Conservation (phyloP, 2,329 filamentous ascomycete species). For the Fusarium gaditjirri region DNA sequence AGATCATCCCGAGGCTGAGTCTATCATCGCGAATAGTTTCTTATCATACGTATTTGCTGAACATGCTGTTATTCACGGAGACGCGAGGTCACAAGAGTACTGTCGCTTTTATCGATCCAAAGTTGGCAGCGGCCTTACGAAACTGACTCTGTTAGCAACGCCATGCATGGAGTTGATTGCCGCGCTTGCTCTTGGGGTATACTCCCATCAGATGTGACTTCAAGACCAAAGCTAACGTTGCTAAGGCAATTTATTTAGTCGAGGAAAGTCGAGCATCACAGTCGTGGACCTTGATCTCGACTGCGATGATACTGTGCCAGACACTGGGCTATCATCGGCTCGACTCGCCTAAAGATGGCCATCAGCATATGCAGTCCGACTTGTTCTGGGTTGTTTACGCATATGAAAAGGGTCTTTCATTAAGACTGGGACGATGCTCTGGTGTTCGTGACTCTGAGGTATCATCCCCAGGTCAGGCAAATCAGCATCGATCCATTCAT, state of each 20-base stretch:
- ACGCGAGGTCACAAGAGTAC: slow-evolving; percentile 37
- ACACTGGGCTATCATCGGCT: slow-evolving; percentile 49
- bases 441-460: slow-evolving; percentile 49
- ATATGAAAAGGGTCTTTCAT: slow-evolving; percentile 51
- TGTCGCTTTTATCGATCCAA: slow-evolving; percentile 44
- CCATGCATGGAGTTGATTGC: slow-evolving; percentile 49
- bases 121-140: slow-evolving; percentile 38
- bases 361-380: not conserved
- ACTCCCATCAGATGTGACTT: not conserved
- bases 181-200: slow-evolving; percentile 49
- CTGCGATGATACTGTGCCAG: slow-evolving; percentile 49
- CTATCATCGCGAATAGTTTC: slow-evolving; percentile 51
- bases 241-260: slow-evolving; percentile 47
- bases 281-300: slow-evolving; percentile 52
- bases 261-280: slow-evolving; percentile 47
- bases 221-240: fast-evolving
- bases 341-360: fast-evolving
- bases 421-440: slow-evolving; percentile 50
- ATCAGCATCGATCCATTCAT: slow-evolving; percentile 31
- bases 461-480: slow-evolving; percentile 27
- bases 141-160: slow-evolving; percentile 47
- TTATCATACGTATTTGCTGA: slow-evolving; percentile 51
- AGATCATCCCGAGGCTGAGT: slow-evolving; percentile 47
- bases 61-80: slow-evolving; percentile 42
- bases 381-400: slow-evolving; percentile 52